Evolutionary conservation across 768 basidiomycete species (phyloP).

Genomic region (Tricholoma sp.): DNA sequence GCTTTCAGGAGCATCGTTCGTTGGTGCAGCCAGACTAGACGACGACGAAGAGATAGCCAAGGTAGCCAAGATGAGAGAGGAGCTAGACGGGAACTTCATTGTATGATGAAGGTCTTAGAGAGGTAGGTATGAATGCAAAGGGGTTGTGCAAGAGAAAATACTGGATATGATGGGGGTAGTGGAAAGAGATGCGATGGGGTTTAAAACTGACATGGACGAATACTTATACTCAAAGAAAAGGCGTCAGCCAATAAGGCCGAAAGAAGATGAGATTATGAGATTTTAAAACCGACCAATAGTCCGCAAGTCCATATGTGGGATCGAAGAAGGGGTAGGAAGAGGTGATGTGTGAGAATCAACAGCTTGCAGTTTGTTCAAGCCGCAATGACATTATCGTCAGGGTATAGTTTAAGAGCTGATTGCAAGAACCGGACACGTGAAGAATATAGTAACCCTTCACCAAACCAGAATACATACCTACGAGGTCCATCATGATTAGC

Average conservation of each 20-base stretch:
- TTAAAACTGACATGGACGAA: neutral
- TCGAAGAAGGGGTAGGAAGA: no score
- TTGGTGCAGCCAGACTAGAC: conserved; percentile 39
- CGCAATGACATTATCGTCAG: neutral
- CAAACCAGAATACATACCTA: neutral
- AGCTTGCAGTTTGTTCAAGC: no score
- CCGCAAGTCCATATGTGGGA: neutral
- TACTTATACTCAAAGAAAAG: conserved; percentile 2
- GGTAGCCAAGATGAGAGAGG: conserved; percentile 42
- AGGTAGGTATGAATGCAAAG: conserved; percentile 10
- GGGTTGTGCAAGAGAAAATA: neutral
- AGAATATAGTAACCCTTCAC: neutral
- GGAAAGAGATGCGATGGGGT: conserved; percentile 11
- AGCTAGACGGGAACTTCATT: conserved; percentile 45
- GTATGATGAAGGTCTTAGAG: conserved; percentile 12
- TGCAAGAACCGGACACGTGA: neutral
- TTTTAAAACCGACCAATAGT: neutral
- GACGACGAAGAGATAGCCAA: conserved; percentile 49
- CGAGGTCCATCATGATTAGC: conserved; percentile 9
- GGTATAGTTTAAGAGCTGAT: neutral
- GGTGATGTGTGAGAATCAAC: no score
- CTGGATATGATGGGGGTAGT: conserved; percentile 13
- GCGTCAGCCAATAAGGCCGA: neutral
- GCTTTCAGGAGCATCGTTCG: conserved; percentile 25
- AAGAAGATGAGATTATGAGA: neutral